A percentile compares a stretch with the other conserved stretches of the same genome.
Evolutionary conservation across 2,329 filamentous ascomycete genomes (phyloP).

Genomic region (Coniella vitis): DNA sequence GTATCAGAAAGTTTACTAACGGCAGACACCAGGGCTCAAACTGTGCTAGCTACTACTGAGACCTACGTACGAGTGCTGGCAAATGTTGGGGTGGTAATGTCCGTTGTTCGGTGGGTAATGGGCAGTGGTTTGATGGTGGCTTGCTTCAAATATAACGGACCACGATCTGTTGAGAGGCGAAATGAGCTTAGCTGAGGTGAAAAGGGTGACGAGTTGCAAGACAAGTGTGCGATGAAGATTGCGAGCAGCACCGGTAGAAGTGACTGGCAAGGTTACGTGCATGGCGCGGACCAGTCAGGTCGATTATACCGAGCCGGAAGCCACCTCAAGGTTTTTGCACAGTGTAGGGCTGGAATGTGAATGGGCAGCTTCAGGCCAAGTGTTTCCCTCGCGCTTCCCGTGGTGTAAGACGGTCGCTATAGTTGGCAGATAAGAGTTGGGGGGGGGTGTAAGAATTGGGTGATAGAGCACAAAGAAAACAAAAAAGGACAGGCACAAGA

Average conservation of each 20-base stretch:
- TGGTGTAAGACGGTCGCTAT: slow-evolving; percentile 8
- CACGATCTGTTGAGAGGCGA: slow-evolving; percentile 19
- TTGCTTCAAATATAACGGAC: slow-evolving; percentile 12
- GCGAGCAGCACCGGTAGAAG: slow-evolving; percentile 20
- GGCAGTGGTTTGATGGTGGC: slow-evolving; percentile 6
- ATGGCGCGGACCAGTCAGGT: slow-evolving; percentile 33
- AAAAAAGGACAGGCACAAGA: not conserved
- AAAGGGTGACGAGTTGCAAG: slow-evolving; percentile 11
- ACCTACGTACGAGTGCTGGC: not conserved
- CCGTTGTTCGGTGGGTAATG: slow-evolving; percentile 18
- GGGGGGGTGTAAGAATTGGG: not conserved
- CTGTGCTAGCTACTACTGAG: slow-evolving; percentile 1
- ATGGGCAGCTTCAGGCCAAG: slow-evolving; percentile 27
- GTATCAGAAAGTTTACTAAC: not conserved
- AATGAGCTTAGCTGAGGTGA: slow-evolving; percentile 24
- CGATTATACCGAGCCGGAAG: slow-evolving; percentile 26
- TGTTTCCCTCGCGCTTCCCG: slow-evolving; percentile 17
- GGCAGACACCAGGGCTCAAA: not conserved
- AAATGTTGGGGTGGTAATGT: slow-evolving; percentile 1
- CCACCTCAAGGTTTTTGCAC: slow-evolving; percentile 26
- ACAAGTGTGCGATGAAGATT: slow-evolving; percentile 14
- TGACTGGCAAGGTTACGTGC: slow-evolving; percentile 26
- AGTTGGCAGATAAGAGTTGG: slow-evolving; percentile 4
- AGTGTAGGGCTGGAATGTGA: slow-evolving; percentile 27
- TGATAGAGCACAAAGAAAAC: not conserved